phyloP scores from a whole-genome alignment of 2,329 filamentous ascomycete genomes.

The Lecanicillium sp. region DNA sequence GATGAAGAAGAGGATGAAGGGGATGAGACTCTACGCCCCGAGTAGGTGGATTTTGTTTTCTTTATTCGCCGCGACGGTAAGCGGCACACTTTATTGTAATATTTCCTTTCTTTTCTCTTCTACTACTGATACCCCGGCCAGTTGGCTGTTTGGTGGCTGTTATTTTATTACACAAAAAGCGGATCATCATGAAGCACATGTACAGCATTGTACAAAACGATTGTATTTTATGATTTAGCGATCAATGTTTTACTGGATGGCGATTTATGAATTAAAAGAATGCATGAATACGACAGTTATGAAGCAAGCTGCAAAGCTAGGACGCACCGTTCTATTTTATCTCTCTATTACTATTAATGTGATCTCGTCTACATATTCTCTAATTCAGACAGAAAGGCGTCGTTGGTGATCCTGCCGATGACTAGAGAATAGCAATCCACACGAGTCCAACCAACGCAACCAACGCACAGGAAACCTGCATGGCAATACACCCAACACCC shows the following conservation, averaged over 20 bases:
- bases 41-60: constrained; percentile 7
- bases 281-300: background rate
- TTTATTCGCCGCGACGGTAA: background rate
- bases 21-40: constrained; percentile 26
- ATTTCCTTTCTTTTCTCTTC: background rate
- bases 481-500: background rate
- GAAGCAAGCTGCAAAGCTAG: background rate
- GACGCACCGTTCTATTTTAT: no score
- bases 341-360: no score
- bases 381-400: no score
- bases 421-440: background rate
- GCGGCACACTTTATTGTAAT: background rate
- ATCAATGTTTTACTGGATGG: background rate
- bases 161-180: background rate
- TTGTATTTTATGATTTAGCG: no score
- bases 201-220: no score
- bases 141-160: background rate
- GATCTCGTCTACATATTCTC: no score
- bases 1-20: constrained; percentile 20
- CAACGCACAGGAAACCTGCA: background rate
- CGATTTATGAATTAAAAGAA: background rate
- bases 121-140: background rate
- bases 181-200: no score
- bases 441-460: background rate
- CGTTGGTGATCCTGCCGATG: no score